Evolutionary conservation across 805 yeast species (phyloP), one percentile per base, ranked within the genome.

Genomic region (Candida succiphila): DNA sequence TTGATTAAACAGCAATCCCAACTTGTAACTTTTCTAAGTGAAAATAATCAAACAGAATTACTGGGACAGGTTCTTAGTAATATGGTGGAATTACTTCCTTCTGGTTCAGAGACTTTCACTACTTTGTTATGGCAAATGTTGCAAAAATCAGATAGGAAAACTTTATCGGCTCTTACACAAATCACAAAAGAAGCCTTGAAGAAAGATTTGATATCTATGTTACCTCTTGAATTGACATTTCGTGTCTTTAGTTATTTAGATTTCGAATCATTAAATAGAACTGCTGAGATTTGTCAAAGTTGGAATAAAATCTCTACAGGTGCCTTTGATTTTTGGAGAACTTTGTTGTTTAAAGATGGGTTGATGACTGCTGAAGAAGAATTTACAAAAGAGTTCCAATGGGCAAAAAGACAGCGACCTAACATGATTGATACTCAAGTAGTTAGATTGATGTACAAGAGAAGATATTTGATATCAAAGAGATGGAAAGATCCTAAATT

Each of bases 401-500:
- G 45, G 40, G 29, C 45, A 7, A 33, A 34, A 26, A 22, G 33
- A 3, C 36, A 33, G 17, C 31, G 35, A 8, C 38, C 43, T 5
- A 17, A 22, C 9, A 22, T 45, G 10, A 31, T 39, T 15, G 27
- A 31, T 27, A 35, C 45, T 4, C 36, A 39, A 18, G 31, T 49
- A 18, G 41, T 52, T 5, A 45, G 48, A 30, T 30, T 60, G 25
- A 62, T 77, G 38, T 83, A 78, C 58, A 71, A 78, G 36, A 70
- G 81, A 44, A 65, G 82, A 29, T 51, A 59, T 19, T 52, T 71
- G 8, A 73, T 82, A 25, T 63, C 75, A 27, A 60, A 64, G 35
- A 74, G 92, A 51, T 92, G 98, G 97, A 80, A 75, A 71, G 68
- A 78, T 45, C 81, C 88, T 1, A 57, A 56, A 16, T 81, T 71